Percentiles rank a stretch among this genome's conserved stretches.
phyloP scores from a whole-genome alignment of 2,329 filamentous ascomycete species.

The Colletotrichum sp. region DNA sequence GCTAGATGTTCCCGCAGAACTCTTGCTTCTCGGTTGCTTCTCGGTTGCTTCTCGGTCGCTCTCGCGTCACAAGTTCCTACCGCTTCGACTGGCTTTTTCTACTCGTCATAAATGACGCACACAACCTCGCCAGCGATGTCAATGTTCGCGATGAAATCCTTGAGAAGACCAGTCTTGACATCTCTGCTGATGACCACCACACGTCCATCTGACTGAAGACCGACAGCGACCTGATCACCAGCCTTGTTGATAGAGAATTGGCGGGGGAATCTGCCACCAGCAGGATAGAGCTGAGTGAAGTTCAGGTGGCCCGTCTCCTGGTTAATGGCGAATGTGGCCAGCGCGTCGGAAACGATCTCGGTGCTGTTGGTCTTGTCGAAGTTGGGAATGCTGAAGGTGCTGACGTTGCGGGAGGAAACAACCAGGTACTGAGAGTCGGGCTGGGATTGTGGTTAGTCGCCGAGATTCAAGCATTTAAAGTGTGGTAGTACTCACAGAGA shows the following conservation, averaged over 20 bases:
- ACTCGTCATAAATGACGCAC: conserved; percentile 53
- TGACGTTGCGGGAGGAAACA: conserved; percentile 71
- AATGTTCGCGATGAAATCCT: conserved; percentile 45
- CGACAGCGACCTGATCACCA: conserved; percentile 69
- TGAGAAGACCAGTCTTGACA: conserved; percentile 61
- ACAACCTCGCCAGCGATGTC: conserved; percentile 49
- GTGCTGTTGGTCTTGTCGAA: conserved; percentile 37
- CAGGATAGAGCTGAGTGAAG: conserved; percentile 61
- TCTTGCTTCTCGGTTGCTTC: background rate
- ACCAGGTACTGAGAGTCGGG: conserved; percentile 67
- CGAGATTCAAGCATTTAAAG: background rate
- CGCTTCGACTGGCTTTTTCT: background rate
- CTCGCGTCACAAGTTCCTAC: background rate
- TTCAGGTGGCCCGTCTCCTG: conserved; percentile 55
- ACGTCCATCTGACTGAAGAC: conserved; percentile 64
- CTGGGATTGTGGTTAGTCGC: conserved; percentile 27
- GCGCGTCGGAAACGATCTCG: conserved; percentile 61
- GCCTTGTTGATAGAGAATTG: conserved; percentile 71
- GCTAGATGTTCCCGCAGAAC: background rate
- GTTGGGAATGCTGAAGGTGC: conserved; percentile 53
- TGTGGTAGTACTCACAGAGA: conserved; percentile 54
- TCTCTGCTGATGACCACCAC: conserved; percentile 69
- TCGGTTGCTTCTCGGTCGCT: background rate
- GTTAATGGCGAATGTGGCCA: conserved; percentile 67
- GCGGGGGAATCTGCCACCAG: conserved; percentile 69